These are phyloP conservation scores for Lizonia empirigonia DNA, from an alignment of 2,329 filamentous ascomycete genomes.

Conservation along the genomic window DNA sequence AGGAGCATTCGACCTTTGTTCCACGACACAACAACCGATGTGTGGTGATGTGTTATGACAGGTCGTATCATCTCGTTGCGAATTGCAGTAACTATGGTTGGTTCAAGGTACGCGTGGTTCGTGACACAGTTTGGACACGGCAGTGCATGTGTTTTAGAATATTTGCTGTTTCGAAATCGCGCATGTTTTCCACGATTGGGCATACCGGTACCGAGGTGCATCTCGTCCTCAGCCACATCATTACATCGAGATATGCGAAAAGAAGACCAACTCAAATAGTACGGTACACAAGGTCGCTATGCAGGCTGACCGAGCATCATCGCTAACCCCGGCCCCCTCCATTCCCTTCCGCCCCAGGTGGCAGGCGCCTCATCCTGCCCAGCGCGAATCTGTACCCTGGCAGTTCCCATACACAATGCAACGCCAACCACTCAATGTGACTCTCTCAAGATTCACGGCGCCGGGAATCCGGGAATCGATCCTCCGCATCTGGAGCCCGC, in stretches of 20 bases:
- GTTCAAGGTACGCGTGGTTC: not conserved
- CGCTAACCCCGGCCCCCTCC: constrained; percentile 23
- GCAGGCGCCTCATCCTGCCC: constrained; percentile 16
- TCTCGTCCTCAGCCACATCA: constrained; percentile 8
- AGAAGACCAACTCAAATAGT: not conserved
- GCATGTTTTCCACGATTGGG: constrained; percentile 1
- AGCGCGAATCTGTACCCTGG: constrained; percentile 9
- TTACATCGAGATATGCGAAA: constrained; percentile 12
- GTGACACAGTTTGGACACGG: constrained; percentile 1
- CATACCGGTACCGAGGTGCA: not conserved
- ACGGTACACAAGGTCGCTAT: constrained; percentile 2
- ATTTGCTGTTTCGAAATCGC: constrained; percentile 12
- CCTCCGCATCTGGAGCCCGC: constrained; percentile 62
- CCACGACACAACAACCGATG: not conserved
- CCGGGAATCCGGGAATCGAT: constrained; percentile 29
- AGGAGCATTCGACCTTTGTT: not conserved
- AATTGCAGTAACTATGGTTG: not conserved
- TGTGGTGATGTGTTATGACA: not conserved
- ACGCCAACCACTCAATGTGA: constrained; percentile 30
- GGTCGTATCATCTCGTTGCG: not conserved
- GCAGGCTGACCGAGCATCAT: constrained; percentile 18
- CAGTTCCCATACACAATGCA: constrained; percentile 21
- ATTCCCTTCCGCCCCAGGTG: constrained; percentile 9
- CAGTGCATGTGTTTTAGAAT: not conserved
- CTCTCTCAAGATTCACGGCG: constrained; percentile 28